Base-by-base conservation (phyloP, 768 basidiomycete species). In the Termitomyces sp. region DNA sequence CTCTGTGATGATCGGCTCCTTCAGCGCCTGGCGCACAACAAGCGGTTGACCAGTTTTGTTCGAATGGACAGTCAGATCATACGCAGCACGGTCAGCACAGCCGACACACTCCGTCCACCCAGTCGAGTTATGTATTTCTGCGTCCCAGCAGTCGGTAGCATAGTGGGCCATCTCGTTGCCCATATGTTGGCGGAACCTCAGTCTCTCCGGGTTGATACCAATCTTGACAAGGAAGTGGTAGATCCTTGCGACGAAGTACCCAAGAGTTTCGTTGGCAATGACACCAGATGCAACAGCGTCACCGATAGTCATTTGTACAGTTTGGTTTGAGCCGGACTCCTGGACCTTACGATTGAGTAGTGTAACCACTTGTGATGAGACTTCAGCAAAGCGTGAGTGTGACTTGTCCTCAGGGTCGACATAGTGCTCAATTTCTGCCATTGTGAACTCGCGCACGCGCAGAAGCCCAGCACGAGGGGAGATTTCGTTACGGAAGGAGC, bases 101-200 rank as follows among this genome's bases (percentile, higher is more conserved):
- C 97, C 97, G 57, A 98, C 95, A 72, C 97, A 99, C 76, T 99
- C 97, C 55, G 93, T 96, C 97, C 97, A 99, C 62, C 88, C 88
- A 46, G 74, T 80, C 51, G 92, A 90, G 56, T 92, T 94, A 62
- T 94, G 83, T 64, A 98, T 98, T 77, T 99, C 97, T 46, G 95
- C 97, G 70, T 99, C 97, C 97, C 97, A 99, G 74, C 97, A 99
- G 75, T 98, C 96, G 41, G 94, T 85, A 56, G 97, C 96, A 72
- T 99, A 99, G 73, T 98, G 97, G 1, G 97, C 97, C 96, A 98
- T 98, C 79, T 98, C 97, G 75, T 98, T 99, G 40, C 76, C 82
- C 97, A 98, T 98, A 72, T 99, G 97, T 69, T 99, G 97, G 36
- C 97, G 82, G 84, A 98, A 98, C 55, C 97, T 85, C 63, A 98